Evolutionary conservation across 345 rosid species (phyloP).

Genomic region (Aurinia saxatilis): DNA sequence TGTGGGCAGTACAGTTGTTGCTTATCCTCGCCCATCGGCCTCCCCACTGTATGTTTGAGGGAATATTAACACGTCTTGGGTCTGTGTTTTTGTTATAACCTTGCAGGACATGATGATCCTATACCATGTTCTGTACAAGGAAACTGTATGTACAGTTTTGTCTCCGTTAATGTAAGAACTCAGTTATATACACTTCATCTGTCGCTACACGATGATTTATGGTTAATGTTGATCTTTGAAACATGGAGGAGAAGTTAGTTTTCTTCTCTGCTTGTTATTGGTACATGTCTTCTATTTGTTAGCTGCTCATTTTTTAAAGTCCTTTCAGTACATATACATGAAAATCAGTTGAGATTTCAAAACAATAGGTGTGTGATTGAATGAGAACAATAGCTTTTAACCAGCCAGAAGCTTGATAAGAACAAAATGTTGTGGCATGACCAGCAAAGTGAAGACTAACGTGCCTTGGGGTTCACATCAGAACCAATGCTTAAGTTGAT

Average conservation of each 20-base stretch:
- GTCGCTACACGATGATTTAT: not conserved
- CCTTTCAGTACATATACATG: not conserved
- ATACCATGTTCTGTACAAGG: not conserved
- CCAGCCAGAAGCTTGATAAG: not conserved
- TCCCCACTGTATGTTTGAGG: conserved; percentile 21
- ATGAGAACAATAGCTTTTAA: not conserved
- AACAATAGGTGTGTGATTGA: not conserved
- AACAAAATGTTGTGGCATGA: not conserved
- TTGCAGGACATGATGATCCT: conserved; percentile 5
- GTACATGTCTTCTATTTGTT: not conserved
- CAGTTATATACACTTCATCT: not conserved
- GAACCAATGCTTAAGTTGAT: conserved; percentile 7
- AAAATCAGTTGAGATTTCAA: not conserved
- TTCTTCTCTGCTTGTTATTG: not conserved
- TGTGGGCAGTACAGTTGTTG: conserved; percentile 21
- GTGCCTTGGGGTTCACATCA: conserved; percentile 24
- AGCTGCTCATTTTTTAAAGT: too few species aligned
- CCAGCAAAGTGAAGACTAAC: conserved; percentile 9
- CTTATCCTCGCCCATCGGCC: conserved; percentile 30
- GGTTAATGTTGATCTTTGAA: conserved; percentile 13
- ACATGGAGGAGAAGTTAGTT: not conserved
- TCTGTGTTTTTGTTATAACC: conserved; percentile 6
- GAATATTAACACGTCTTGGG: conserved; percentile 11
- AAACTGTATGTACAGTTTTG: conserved; percentile 23
- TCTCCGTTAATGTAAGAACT: conserved; percentile 4